These are phyloP conservation scores for Colletotrichum musicola DNA, from an alignment of 2,329 filamentous ascomycete genomes.

Conservation along the genomic window DNA sequence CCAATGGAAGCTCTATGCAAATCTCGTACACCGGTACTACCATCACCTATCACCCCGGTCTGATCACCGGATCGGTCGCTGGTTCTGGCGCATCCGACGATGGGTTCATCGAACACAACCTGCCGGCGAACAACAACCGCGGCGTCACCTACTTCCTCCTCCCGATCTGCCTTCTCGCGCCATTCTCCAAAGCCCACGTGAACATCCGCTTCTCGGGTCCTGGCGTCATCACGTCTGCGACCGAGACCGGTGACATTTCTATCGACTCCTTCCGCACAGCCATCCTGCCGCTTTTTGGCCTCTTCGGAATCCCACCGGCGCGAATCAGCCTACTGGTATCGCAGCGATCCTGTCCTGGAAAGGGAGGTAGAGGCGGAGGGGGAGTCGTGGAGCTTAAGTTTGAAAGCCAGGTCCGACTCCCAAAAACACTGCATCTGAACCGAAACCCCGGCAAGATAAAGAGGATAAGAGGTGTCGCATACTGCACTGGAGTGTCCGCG, in stretches of 20 bases:
- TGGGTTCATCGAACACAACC: constrained; percentile 83
- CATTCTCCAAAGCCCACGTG: constrained; percentile 91
- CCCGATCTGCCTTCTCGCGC: constrained; percentile 88
- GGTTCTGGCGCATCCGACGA: constrained; percentile 78
- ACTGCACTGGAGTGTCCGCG: constrained; percentile 90
- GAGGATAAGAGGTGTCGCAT: constrained; percentile 91
- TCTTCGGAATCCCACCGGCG: constrained; percentile 84
- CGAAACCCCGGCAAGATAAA: constrained; percentile 87
- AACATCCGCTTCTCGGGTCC: constrained; percentile 92
- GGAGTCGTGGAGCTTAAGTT: constrained; percentile 95
- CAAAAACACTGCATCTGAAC: constrained; percentile 91
- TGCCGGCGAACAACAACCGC: constrained; percentile 81
- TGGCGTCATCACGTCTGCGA: constrained; percentile 91
- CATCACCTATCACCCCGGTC: constrained; percentile 89
- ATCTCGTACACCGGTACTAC: constrained; percentile 97
- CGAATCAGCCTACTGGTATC: constrained; percentile 89
- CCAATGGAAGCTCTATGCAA: constrained; percentile 94
- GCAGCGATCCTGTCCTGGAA: constrained; percentile 81
- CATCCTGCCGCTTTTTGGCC: constrained; percentile 88
- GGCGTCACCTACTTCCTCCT: constrained; percentile 94
- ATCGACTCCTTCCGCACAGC: constrained; percentile 95
- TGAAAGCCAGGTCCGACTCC: constrained; percentile 90
- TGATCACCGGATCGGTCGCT: constrained; percentile 87
- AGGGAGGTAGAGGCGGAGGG: constrained; percentile 82
- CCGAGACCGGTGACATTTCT: constrained; percentile 85